phyloP scores from a whole-genome alignment of 192 early-diverging fungal genomes.

The Mortierella hygrophila region DNA sequence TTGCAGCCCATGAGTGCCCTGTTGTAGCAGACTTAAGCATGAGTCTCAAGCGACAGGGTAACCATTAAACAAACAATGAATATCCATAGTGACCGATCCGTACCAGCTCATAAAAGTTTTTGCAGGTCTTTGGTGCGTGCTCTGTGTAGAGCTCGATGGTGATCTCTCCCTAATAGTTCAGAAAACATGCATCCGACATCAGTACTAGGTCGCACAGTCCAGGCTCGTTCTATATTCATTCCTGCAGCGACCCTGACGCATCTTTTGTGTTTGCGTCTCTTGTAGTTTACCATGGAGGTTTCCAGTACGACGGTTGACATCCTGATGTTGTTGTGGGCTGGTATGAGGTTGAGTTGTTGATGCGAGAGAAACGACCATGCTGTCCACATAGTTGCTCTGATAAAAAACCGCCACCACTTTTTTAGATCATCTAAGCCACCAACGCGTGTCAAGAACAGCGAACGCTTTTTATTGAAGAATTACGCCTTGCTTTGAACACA shows the following conservation, averaged over 20 bases:
- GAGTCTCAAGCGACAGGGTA: conserved; percentile 9
- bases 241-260: not conserved
- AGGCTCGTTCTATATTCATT: not conserved
- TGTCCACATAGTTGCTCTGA: not conserved
- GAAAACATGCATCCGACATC: not conserved
- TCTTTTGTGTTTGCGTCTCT: not conserved
- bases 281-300: conserved; percentile 62
- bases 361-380: not conserved
- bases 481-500: conserved; percentile 69
- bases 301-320: conserved; percentile 62
- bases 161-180: conserved; percentile 65
- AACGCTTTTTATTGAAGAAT: not conserved
- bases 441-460: not conserved
- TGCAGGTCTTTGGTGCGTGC: conserved; percentile 84
- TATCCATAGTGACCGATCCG: too few relatives aligned
- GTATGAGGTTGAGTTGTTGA: not conserved
- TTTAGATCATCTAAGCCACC: conserved; percentile 14
- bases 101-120: conserved; percentile 88
- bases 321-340: conserved; percentile 2
- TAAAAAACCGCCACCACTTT: not conserved
- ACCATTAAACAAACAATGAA: not conserved
- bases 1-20: not conserved
- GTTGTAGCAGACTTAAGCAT: not conserved
- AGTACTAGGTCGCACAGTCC: not conserved
- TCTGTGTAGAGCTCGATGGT: conserved; percentile 89